Conservation (phyloP, 2,329 filamentous ascomycete species). For the Fusarium subglutinans region DNA sequence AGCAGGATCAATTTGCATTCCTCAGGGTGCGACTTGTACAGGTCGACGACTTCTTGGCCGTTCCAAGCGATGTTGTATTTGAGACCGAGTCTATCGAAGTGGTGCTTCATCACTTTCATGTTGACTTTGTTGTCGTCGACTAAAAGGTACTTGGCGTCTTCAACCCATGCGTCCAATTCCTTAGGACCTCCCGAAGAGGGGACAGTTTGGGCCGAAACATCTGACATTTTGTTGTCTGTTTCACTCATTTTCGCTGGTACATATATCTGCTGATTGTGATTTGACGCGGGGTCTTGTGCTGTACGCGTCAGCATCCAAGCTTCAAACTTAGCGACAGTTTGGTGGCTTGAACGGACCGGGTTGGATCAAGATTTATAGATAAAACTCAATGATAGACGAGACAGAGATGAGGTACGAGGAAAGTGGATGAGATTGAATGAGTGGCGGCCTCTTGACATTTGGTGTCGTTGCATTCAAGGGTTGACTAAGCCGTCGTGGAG, state of each 20-base stretch:
- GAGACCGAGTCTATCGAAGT: not conserved
- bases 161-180: accelerated
- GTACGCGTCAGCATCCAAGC: not conserved
- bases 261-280: not conserved
- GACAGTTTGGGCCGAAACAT: not conserved
- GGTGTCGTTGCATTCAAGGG: too few species aligned
- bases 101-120: not conserved
- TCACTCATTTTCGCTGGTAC: not conserved
- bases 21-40: not conserved
- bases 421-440: not conserved
- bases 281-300: not conserved
- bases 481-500: constrained; percentile 6
- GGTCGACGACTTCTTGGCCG: not conserved
- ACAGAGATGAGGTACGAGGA: too few species aligned
- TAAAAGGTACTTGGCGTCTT: not conserved
- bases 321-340: not conserved
- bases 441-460: not conserved
- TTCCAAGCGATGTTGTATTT: constrained; percentile 1
- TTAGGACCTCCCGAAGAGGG: accelerated
- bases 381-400: not conserved
- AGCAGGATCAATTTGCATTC: constrained; percentile 1
- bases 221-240: not conserved
- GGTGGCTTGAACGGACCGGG: not conserved
- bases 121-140: constrained; percentile 11
- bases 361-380: too few species aligned